A percentile compares a stretch with the other conserved stretches of the same genome.
These are phyloP conservation scores for Penicillium nucicola DNA, from an alignment of 495 filamentous ascomycete species.

Conservation along the genomic window DNA sequence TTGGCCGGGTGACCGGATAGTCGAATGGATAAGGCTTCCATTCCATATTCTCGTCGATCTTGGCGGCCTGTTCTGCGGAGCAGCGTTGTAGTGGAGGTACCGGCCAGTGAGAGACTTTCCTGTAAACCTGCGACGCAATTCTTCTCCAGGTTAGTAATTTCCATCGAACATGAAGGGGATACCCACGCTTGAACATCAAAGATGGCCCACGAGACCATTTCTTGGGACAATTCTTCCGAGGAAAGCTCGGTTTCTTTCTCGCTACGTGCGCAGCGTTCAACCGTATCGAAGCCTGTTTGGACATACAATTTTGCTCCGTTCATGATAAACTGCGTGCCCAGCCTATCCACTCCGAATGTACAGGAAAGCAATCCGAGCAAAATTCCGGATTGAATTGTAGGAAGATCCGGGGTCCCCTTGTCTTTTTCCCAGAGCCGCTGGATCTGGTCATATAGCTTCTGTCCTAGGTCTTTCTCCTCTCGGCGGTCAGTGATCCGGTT, in stretches of 20 bases:
- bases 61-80: constrained; percentile 12
- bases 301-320: constrained; percentile 15
- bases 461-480: constrained; percentile 21
- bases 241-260: not conserved
- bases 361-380: constrained; percentile 24
- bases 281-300: constrained; percentile 5
- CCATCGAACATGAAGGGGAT: too few relatives aligned
- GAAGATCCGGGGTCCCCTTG: constrained; percentile 6
- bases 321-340: constrained; percentile 25
- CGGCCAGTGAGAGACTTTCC: constrained; percentile 15
- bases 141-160: constrained; percentile 7
- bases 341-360: constrained; percentile 25
- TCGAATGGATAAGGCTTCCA: not conserved
- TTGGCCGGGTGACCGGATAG: constrained; percentile 6
- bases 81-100: constrained; percentile 14
- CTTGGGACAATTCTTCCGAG: constrained; percentile 9
- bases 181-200: constrained; percentile 26
- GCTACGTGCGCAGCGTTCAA: not conserved
- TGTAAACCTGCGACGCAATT: constrained; percentile 23
- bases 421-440: constrained; percentile 21
- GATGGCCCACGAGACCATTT: constrained; percentile 22
- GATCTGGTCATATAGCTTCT: constrained; percentile 20
- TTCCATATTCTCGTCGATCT: constrained; percentile 10
- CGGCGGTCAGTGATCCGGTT: constrained; percentile 22
- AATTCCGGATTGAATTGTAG: constrained; percentile 24